Base-by-base conservation (phyloP, 805 yeast genomes). In the Candida fluviatilis region DNA sequence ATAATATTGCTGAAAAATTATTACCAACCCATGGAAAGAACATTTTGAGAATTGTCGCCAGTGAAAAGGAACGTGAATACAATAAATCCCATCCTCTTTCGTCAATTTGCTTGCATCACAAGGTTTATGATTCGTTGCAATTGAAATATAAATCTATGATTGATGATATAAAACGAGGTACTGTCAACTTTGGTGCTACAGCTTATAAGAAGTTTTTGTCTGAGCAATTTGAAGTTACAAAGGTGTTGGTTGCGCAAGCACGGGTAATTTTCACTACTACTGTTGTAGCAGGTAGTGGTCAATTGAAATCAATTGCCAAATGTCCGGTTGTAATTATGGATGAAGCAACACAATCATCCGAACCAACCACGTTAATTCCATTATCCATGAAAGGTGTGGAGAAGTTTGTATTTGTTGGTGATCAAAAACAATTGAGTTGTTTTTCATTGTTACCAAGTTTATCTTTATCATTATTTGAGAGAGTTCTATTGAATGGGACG, bases 341-440 rank as follows among this genome's bases (percentile, higher is more conserved):
- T 62, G 90, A 83, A 60, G 75, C 86, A 3, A 82, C 89, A 0
- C 89, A 82, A 49, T 80, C 89, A 0, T 78, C 87, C 0, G 91
- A 83, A 47, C 84, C 88, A 5, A 67, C 79, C 1, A 78, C 87
- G 0, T 64, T 83, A 45, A 83, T 83, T 39, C 89, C 90, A 8
- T 60, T 83, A 42, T 79, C 85, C 5, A 73, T 82, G 68, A 74
- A 78, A 3, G 84, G 84, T 12, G 79, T 82, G 36, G 75, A 75
- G 37, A 80, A 76, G 49, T 78, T 82, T 55, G 76, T 82, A 2
- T 77, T 83, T 52, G 89, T 79, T 27, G 90, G 89, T 44, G 91
- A 83, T 58, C 85, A 82, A 48, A 80, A 77, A 43, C 91, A 83
- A 56, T 66, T 83, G 62, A 77, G 84, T 54, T 77, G 84, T 45